These are phyloP conservation scores for Ophiognomonia clavigignenti-juglandacearum DNA, from an alignment of 2,329 filamentous ascomycete genomes.

Conservation along the genomic window DNA sequence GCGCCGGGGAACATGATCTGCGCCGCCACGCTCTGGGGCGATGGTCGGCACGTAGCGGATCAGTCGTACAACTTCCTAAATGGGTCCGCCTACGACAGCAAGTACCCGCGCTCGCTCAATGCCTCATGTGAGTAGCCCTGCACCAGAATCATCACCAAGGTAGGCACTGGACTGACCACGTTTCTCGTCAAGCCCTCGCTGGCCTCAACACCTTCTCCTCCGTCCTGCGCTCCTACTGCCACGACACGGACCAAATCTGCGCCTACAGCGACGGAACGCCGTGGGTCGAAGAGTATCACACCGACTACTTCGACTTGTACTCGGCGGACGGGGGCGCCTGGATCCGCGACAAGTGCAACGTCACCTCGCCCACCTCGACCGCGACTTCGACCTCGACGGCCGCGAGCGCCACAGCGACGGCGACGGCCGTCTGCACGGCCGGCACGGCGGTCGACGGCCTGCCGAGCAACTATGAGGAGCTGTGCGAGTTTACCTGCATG, in stretches of 20 bases:
- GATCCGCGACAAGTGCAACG: constrained; percentile 5
- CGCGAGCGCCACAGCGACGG: background rate
- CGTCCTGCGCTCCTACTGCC: constrained; percentile 30
- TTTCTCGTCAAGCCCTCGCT: constrained; percentile 11
- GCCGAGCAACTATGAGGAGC: constrained; percentile 1
- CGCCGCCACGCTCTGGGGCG: constrained; percentile 6
- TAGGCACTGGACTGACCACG: background rate
- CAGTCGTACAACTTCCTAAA: constrained; percentile 7
- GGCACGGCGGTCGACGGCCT: constrained; percentile 1
- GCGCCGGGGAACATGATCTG: constrained; percentile 1
- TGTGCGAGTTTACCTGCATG: constrained; percentile 2
- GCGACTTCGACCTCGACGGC: background rate
- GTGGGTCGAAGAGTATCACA: constrained; percentile 21
- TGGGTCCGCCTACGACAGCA: background rate
- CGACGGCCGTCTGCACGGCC: background rate
- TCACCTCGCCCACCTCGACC: constrained; percentile 5
- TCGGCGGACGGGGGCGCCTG: constrained; percentile 19
- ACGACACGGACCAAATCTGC: constrained; percentile 33
- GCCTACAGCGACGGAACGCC: constrained; percentile 26
- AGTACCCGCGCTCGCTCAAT: constrained; percentile 6
- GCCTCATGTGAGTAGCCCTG: background rate
- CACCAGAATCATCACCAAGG: constrained; percentile 14
- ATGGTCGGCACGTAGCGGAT: constrained; percentile 4
- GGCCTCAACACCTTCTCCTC: constrained; percentile 23
- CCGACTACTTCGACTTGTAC: constrained; percentile 33